Percentiles rank a stretch among this genome's conserved stretches.
Conservation (phyloP, 768 basidiomycete genomes). For the Lyophyllum semitale region DNA sequence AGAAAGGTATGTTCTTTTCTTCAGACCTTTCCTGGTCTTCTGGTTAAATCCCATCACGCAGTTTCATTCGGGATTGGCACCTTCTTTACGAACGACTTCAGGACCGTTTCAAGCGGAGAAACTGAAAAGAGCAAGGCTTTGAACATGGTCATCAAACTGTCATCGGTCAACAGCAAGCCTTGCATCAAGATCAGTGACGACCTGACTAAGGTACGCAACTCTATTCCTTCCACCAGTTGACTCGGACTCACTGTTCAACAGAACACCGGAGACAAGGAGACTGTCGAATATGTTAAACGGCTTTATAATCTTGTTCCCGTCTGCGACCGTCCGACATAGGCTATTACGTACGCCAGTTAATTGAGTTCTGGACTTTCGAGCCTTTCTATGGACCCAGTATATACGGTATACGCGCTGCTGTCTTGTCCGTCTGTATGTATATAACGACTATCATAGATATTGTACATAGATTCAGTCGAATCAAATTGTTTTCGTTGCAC, state of each 20-base stretch:
- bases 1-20: constrained; percentile 40
- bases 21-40: not conserved
- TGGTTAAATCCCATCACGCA: constrained; percentile 28
- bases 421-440: not conserved
- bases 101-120: constrained; percentile 37
- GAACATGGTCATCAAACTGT: constrained; percentile 95
- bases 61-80: constrained; percentile 95
- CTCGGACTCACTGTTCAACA: constrained; percentile 20
- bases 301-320: constrained; percentile 37
- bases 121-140: constrained; percentile 73
- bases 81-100: constrained; percentile 88
- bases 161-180: constrained; percentile 66
- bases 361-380: not conserved
- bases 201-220: constrained; percentile 61
- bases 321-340: not conserved
- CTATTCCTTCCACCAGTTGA: not conserved
- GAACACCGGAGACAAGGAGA: constrained; percentile 71
- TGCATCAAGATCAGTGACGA: constrained; percentile 97
- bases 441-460: not conserved
- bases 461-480: not conserved
- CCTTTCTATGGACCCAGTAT: not conserved
- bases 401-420: not conserved
- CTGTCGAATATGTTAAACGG: constrained; percentile 61
- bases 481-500: not conserved
- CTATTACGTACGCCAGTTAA: not conserved